Evolutionary conservation across 306 rosid genomes (phyloP).

Genomic region (Trifolium dubium): DNA sequence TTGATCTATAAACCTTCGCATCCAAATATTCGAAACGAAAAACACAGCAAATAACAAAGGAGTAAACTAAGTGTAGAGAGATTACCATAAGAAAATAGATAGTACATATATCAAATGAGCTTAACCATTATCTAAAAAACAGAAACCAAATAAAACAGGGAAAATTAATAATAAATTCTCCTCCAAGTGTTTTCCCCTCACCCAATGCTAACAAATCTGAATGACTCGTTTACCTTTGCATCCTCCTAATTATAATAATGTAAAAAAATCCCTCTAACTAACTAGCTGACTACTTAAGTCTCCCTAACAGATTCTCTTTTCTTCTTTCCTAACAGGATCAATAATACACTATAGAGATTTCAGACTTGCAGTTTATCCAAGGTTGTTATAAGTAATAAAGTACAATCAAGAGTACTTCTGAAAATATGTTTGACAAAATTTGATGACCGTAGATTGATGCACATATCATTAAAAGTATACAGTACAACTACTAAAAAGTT

Average conservation of each 20-base stretch:
- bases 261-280: not conserved
- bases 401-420: not conserved
- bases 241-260: not conserved
- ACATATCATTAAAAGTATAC: slow-evolving; percentile 1
- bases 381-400: not conserved
- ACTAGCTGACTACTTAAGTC: not conserved
- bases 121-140: slow-evolving; percentile 4
- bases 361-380: not conserved
- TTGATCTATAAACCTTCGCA: slow-evolving; percentile 38
- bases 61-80: slow-evolving; percentile 19
- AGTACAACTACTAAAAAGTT: not conserved
- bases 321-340: not conserved
- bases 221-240: not conserved
- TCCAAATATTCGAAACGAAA: slow-evolving; percentile 34
- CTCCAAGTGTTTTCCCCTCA: not conserved
- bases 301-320: not conserved
- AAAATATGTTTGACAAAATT: not conserved
- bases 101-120: slow-evolving; percentile 18
- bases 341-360: slow-evolving; percentile 9
- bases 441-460: not conserved
- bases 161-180: not conserved
- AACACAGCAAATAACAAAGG: slow-evolving; percentile 18
- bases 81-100: slow-evolving; percentile 21
- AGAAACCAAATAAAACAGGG: not conserved
- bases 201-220: slow-evolving; percentile 6